phyloP scores from a whole-genome alignment of 202 grass and related monocot genomes.

The Eragrostis tef region DNA sequence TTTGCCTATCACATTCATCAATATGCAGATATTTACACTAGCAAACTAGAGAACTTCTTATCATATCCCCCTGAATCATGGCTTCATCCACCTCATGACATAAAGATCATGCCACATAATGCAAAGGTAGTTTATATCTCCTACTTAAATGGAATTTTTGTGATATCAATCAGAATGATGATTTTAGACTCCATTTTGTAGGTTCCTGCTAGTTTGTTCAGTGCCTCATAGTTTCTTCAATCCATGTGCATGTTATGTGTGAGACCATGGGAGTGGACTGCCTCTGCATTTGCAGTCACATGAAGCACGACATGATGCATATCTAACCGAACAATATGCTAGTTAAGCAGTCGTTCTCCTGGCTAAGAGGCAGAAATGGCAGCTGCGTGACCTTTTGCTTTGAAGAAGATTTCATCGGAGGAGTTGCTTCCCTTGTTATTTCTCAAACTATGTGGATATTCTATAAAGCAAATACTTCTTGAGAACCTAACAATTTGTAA shows the following conservation, averaged over 20 bases:
- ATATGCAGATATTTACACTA: conserved; percentile 96
- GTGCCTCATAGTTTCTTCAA: conserved; percentile 46
- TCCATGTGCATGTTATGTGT: background rate
- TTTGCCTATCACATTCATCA: conserved; percentile 99
- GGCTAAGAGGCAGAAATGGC: background rate
- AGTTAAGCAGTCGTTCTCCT: conserved; percentile 2
- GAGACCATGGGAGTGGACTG: background rate
- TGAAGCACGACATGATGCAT: conserved; percentile 27
- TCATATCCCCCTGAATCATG: conserved; percentile 72
- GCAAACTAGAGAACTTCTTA: conserved; percentile 88
- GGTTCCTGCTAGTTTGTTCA: conserved; percentile 80
- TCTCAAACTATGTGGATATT: background rate
- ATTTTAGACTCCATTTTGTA: conserved; percentile 49
- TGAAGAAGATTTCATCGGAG: conserved; percentile 10
- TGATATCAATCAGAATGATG: conserved; percentile 8
- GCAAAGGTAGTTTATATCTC: conserved; percentile 66
- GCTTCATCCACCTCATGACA: conserved; percentile 95
- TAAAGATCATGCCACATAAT: conserved; percentile 99
- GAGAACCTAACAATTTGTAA: conserved; percentile 20
- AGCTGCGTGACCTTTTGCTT: background rate
- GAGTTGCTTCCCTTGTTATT: conserved; percentile 4
- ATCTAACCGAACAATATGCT: conserved; percentile 23
- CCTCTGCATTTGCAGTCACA: conserved; percentile 4
- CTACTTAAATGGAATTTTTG: background rate
- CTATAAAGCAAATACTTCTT: conserved; percentile 6